Base-by-base conservation (phyloP, 2,329 filamentous ascomycete species). In the Chaetoscypha palmicola region DNA sequence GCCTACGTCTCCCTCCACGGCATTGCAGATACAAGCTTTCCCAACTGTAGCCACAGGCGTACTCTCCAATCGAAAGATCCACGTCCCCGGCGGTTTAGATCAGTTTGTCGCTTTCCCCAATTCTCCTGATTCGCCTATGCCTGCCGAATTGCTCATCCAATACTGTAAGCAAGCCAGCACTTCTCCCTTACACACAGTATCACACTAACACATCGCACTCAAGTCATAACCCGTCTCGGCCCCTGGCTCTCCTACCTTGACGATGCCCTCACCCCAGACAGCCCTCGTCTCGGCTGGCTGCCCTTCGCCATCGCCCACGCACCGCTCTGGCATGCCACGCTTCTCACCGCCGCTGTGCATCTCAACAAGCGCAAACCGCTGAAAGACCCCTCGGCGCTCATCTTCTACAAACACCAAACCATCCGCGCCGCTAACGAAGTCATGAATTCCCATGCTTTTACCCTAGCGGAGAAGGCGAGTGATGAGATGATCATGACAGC, bases 401-500 rank as follows among this genome's bases (percentile, higher is more conserved):
- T 35, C 2, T 43, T 21, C 16, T 43, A 43, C 17, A 43, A 42
- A 12, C 7, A 20, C 2, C 32, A 43, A 8, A 36, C 33, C 8
- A 36, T 43, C n/a, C 14, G 24, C 4, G 17, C 28, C 22, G 40
- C 32, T 2, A 43, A 43, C n/a, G 40, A 20, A 3, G 22, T 28
- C 4, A 22, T 43, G 33, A 31, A 28, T 11, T n/a, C n/a, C n/a
- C n/a, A n/a, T n/a, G 9, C 12, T 10, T 20, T 28, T 2, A 21
- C 11, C 10, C 10, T 30, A 11, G 32, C 19, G 14, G 22, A 43
- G 22, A 21, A 26, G 19, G 40, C 33, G 5, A 36, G 32, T 30
- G 40, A 43, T 43, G 40, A 43, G 24, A 43, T 43, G 40, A 43
- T 43, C 22, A 28, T 43, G 14, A 31, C 30, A 7, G 40, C 40